Percentiles rank a stretch among this genome's conserved stretches.
Evolutionary conservation across 768 basidiomycete species (phyloP).

Genomic region (Collybia sp.): DNA sequence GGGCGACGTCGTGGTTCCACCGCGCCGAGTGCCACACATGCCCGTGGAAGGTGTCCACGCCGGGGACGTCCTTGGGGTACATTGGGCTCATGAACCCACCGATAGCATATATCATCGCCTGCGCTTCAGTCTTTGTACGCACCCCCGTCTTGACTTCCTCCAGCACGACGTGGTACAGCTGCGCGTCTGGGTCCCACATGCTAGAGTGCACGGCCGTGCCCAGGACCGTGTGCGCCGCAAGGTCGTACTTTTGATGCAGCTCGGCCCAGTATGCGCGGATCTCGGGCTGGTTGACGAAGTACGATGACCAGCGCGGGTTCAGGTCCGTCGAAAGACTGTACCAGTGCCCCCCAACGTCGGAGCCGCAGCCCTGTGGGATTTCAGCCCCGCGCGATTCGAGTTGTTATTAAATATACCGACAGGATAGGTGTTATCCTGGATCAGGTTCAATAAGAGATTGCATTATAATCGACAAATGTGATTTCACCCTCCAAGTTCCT

Average conservation of each 20-base stretch:
- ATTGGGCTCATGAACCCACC: conserved; percentile 42
- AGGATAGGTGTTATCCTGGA: conserved; percentile 52
- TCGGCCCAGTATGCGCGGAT: conserved; percentile 46
- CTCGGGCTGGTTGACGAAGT: conserved; percentile 44
- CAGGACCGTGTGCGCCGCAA: conserved; percentile 36
- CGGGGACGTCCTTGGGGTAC: conserved; percentile 38
- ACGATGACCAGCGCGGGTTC: conserved; percentile 46
- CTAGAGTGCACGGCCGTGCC: conserved; percentile 33
- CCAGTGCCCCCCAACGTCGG: conserved; percentile 52
- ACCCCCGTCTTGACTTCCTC: conserved; percentile 31
- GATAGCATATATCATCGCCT: conserved; percentile 45
- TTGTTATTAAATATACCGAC: conserved; percentile 21
- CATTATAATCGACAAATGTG: not conserved
- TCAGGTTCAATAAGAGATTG: not conserved
- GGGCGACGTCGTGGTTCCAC: conserved; percentile 51
- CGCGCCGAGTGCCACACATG: conserved; percentile 48
- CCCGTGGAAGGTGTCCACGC: conserved; percentile 43
- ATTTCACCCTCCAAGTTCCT: conserved; percentile 53
- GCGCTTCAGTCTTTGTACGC: conserved; percentile 28
- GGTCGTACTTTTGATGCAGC: conserved; percentile 39
- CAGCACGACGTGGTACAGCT: conserved; percentile 38
- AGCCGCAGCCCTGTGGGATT: conserved; percentile 41
- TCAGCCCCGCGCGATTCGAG: not conserved
- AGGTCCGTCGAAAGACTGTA: conserved; percentile 51
- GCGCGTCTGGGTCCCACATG: conserved; percentile 39